Base-by-base conservation (phyloP, 805 yeast genomes). In the Groenewaldozyma salmanticensis region DNA sequence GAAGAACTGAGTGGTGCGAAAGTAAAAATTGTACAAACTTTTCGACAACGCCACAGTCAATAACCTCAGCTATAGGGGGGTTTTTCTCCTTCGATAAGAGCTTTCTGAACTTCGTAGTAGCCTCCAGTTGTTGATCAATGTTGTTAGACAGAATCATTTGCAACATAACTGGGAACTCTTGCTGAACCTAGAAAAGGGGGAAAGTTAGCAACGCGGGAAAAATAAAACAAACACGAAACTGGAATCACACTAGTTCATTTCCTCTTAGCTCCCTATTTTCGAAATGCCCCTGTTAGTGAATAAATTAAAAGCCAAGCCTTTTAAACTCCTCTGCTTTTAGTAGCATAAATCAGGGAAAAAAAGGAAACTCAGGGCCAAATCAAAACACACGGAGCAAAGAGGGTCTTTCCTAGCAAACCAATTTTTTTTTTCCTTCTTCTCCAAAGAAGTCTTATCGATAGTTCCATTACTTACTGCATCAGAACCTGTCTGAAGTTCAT, bases 1-100 rank as follows among this genome's bases (percentile, higher is more conserved):
- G 97, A 54, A 92, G 72, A 71, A 83, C 77, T 55, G 84, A 87
- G 51, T 84, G 87, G 40, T 75, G 70, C 44, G 73, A 71, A 45
- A 70, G 67, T 87, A 92, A 81, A 54, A 88, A 86, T 53, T 75
- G 79, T 42, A 92, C 96, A 60, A 92, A 74, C 40, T 79, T 79
- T 44, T 96, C 94, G 40, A 92, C 92, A 27, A 90, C 96, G 35
- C 97, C 97, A 40, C 88, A 73, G 59, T 84, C 82, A 50, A 92
- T 88, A 27, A 92, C 97, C 46, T 82, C 67, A 63, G 87, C 94
- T 54, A 92, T 90, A 39, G 98, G 98, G 5, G 98, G 98, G 61
- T 87, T 85, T 59, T 81, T 84, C 64, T 92, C 98, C 59, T 92
- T 81, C 33, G 95, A 84, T 53, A 92, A 70, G 42, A 88, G 80